Conservation (phyloP, 2,329 filamentous ascomycete genomes). For the Leptographium lundbergii region DNA sequence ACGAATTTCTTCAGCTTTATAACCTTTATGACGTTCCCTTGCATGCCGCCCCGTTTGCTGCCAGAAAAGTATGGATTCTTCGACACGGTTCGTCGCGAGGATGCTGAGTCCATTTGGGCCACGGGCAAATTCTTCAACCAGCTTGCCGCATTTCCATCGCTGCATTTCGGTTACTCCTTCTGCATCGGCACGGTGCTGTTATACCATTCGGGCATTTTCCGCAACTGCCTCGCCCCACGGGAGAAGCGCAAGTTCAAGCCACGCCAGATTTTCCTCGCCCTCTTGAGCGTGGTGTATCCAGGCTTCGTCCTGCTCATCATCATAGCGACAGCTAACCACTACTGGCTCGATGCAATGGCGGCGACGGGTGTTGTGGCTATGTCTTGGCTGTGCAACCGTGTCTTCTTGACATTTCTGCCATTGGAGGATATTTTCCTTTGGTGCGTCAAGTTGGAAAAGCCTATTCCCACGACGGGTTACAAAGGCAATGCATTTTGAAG, state of each 20-base stretch:
- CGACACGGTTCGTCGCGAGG: slow-evolving; percentile 37
- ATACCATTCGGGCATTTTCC: slow-evolving; percentile 37
- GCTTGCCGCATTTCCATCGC: slow-evolving; percentile 43
- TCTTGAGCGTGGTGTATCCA: slow-evolving; percentile 37
- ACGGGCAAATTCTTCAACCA: slow-evolving; percentile 45
- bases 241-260: neutral
- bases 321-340: slow-evolving; percentile 49
- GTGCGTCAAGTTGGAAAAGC: slow-evolving; percentile 46
- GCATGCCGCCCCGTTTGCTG: slow-evolving; percentile 49
- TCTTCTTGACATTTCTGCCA: slow-evolving; percentile 45
- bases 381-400: slow-evolving; percentile 40
- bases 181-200: slow-evolving; percentile 39
- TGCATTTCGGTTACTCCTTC: slow-evolving; percentile 45
- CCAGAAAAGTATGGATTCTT: slow-evolving; percentile 35
- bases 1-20: slow-evolving; percentile 49
- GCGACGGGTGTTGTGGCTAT: slow-evolving; percentile 47
- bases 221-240: slow-evolving; percentile 15
- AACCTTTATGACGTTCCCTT: slow-evolving; percentile 50
- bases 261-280: slow-evolving; percentile 7
- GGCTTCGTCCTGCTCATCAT: slow-evolving; percentile 41
- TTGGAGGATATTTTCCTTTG: slow-evolving; percentile 55
- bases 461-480: slow-evolving; percentile 34
- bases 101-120: slow-evolving; percentile 40
- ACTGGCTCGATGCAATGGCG: slow-evolving; percentile 54
- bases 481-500: neutral